These are phyloP conservation scores for Neurospora sp. DNA, from an alignment of 495 filamentous ascomycete genomes.

Conservation along the genomic window DNA sequence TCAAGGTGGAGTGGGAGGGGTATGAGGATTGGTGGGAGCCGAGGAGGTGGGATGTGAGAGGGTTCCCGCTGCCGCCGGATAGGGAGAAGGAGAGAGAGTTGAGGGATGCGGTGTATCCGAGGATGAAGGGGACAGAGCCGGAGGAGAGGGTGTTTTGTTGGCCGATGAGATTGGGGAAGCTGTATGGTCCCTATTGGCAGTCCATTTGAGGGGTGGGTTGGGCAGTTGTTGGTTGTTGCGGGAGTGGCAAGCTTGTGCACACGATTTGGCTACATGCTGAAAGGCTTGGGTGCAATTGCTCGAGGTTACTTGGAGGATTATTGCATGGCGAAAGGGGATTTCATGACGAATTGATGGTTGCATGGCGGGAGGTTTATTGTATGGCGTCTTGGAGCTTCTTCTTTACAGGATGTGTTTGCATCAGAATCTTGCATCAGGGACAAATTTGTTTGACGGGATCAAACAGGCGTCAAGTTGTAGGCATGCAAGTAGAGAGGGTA, in stretches of 20 bases:
- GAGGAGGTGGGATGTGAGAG: neutral
- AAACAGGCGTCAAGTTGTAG: neutral
- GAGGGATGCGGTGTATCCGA: neutral
- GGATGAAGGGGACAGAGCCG: neutral
- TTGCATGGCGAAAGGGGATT: neutral
- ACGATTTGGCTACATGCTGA: too few species aligned
- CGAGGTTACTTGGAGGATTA: neutral
- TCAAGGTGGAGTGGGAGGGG: neutral
- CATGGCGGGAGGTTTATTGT: neutral
- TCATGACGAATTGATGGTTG: too few species aligned
- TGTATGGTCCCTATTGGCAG: neutral
- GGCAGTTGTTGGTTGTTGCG: neutral
- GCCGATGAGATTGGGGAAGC: neutral
- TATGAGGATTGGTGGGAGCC: neutral
- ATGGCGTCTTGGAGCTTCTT: neutral
- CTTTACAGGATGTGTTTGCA: neutral
- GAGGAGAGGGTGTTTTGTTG: neutral
- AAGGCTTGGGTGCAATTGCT: too few species aligned
- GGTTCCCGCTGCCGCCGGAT: neutral
- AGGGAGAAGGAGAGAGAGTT: neutral
- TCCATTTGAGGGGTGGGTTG: neutral
- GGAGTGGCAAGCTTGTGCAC: neutral
- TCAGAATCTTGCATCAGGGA: neutral
- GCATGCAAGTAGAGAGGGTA: neutral
- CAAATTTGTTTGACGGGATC: neutral